These are phyloP conservation scores for Aspergillus puulaauensis DNA, from an alignment of 2,329 filamentous ascomycete genomes.

Conservation along the genomic window DNA sequence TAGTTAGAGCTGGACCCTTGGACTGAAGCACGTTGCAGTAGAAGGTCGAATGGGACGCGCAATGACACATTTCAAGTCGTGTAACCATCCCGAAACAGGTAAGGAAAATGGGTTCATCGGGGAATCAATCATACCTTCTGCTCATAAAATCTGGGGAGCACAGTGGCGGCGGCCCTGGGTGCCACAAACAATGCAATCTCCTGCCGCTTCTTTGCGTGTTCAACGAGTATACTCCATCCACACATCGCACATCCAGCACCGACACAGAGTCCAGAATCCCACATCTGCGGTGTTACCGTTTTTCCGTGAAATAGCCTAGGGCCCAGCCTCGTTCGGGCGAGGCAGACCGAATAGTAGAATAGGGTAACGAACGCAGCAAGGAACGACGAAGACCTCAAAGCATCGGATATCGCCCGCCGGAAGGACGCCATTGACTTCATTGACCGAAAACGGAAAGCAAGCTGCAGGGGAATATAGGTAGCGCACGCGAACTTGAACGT, in stretches of 20 bases:
- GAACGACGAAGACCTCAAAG: constrained; percentile 72
- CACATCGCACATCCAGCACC: constrained; percentile 71
- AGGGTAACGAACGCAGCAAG: constrained; percentile 73
- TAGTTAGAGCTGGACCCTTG: constrained; percentile 18
- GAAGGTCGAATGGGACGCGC: constrained; percentile 6
- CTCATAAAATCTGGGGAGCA: constrained; percentile 70
- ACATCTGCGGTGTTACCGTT: constrained; percentile 53
- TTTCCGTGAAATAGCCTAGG: constrained; percentile 64
- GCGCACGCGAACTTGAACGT: constrained; percentile 73
- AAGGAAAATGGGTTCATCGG: constrained; percentile 8
- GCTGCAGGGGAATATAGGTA: constrained; percentile 74
- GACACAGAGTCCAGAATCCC: constrained; percentile 65
- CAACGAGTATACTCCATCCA: constrained; percentile 78
- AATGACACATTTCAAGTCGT: constrained; percentile 14
- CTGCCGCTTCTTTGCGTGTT: constrained; percentile 63
- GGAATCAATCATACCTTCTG: constrained; percentile 37
- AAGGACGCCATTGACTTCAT: constrained; percentile 48
- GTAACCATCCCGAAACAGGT: constrained; percentile 20
- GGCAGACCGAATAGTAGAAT: constrained; percentile 84
- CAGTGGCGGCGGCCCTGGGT: constrained; percentile 71
- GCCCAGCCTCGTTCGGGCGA: constrained; percentile 71
- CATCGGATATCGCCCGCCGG: constrained; percentile 56
- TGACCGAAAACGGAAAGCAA: constrained; percentile 59
- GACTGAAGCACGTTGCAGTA: constrained; percentile 6
- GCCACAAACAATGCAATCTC: constrained; percentile 80